These are phyloP conservation scores for Phaeotremella fagi DNA, from an alignment of 768 basidiomycete species.

Conservation along the genomic window DNA sequence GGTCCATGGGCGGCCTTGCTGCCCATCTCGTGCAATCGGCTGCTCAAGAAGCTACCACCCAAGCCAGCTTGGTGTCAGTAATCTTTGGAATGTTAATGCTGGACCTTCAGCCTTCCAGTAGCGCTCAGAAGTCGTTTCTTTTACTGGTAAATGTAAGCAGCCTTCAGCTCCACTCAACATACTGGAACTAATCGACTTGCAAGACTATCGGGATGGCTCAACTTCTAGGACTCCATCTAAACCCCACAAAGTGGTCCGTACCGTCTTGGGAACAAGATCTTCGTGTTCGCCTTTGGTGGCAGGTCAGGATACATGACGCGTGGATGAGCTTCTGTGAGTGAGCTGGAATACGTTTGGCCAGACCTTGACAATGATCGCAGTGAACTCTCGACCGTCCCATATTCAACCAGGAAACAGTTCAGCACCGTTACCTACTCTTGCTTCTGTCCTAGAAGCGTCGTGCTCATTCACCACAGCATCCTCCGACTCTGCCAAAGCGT, in stretches of 20 bases:
- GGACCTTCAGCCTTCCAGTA: slow-evolving; percentile 5
- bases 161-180: too few species aligned
- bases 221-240: slow-evolving; percentile 19
- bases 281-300: slow-evolving; percentile 21
- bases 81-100: slow-evolving; percentile 14
- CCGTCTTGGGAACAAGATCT: slow-evolving; percentile 21
- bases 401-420: slow-evolving; percentile 19
- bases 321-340: slow-evolving; percentile 25
- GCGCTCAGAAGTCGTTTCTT: slow-evolving; percentile 10
- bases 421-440: slow-evolving; percentile 14
- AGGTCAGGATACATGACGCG: slow-evolving; percentile 18
- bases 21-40: slow-evolving; percentile 1
- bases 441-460: slow-evolving; percentile 14
- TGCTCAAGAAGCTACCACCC: neutral
- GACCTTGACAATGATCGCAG: neutral
- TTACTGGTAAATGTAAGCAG: slow-evolving; percentile 17
- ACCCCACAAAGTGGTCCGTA: slow-evolving; percentile 15
- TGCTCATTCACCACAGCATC: slow-evolving; percentile 15
- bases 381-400: slow-evolving; percentile 23
- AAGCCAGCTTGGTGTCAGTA: slow-evolving; percentile 14
- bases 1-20: slow-evolving; percentile 9
- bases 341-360: neutral
- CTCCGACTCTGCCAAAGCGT: slow-evolving; percentile 18
- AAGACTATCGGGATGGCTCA: slow-evolving; percentile 25
- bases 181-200: too few species aligned